These are phyloP conservation scores for Colletotrichum sp. DNA, from an alignment of 2,329 filamentous ascomycete genomes.

Conservation along the genomic window DNA sequence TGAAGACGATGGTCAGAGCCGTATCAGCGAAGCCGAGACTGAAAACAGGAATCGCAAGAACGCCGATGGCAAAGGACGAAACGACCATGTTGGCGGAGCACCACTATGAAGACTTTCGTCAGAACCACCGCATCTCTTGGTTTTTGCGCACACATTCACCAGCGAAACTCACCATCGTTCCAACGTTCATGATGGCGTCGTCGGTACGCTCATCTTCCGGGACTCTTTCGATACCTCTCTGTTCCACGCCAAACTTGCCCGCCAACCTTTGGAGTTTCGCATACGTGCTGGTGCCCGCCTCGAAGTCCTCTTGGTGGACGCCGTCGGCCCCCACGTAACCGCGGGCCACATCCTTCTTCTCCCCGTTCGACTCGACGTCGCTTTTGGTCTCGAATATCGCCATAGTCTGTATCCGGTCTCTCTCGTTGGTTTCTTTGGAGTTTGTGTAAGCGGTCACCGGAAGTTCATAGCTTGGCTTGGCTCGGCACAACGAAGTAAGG, in stretches of 20 bases:
- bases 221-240: constrained; percentile 78
- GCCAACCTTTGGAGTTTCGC: constrained; percentile 62
- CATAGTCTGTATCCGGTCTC: background rate
- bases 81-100: constrained; percentile 80
- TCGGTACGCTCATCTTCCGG: constrained; percentile 73
- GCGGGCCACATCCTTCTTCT: constrained; percentile 9
- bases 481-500: background rate
- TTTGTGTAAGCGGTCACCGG: background rate
- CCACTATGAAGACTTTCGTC: constrained; percentile 48
- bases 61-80: constrained; percentile 77
- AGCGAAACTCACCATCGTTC: constrained; percentile 68
- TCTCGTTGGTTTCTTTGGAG: background rate
- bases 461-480: constrained; percentile 1
- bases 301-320: constrained; percentile 8
- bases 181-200: constrained; percentile 68
- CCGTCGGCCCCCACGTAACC: constrained; percentile 2
- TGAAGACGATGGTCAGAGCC: constrained; percentile 73
- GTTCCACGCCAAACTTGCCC: constrained; percentile 71
- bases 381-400: constrained; percentile 16
- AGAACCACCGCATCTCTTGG: background rate
- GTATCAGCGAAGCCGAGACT: constrained; percentile 75
- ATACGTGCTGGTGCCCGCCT: constrained; percentile 21
- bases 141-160: background rate
- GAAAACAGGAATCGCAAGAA: constrained; percentile 72
- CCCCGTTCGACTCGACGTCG: constrained; percentile 12